phyloP scores from a whole-genome alignment of 2,329 filamentous ascomycete species.

The Diaporthe longicolla region DNA sequence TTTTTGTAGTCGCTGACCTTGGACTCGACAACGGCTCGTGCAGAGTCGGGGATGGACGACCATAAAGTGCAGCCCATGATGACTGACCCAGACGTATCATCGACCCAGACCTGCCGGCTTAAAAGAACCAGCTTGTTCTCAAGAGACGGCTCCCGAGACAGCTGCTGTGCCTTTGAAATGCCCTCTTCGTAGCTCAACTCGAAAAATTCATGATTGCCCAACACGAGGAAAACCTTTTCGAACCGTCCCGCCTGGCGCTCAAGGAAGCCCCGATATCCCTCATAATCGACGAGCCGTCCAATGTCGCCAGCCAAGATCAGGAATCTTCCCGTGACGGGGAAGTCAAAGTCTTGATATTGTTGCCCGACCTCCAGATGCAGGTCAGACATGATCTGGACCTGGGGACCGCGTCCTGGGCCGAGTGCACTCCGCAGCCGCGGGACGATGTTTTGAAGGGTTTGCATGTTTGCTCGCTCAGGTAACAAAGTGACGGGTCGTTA shows the following conservation, averaged over 20 bases:
- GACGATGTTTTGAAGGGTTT: neutral
- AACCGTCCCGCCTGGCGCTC: constrained; percentile 59
- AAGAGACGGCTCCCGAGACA: constrained; percentile 57
- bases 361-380: constrained; percentile 63
- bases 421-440: neutral
- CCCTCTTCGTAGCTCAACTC: constrained; percentile 56
- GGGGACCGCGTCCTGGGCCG: neutral
- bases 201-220: constrained; percentile 71
- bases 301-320: constrained; percentile 66
- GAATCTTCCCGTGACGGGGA: constrained; percentile 56
- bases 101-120: constrained; percentile 58
- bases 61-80: constrained; percentile 8
- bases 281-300: constrained; percentile 63
- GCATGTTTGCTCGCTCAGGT: neutral
- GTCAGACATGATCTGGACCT: constrained; percentile 62
- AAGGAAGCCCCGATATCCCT: constrained; percentile 62
- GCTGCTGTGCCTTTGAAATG: constrained; percentile 53
- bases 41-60: neutral
- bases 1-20: constrained; percentile 56
- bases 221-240: constrained; percentile 61
- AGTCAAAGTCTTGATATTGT: constrained; percentile 59
- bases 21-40: constrained; percentile 53
- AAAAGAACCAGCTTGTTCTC: constrained; percentile 58
- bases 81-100: constrained; percentile 57
- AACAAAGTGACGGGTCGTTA: neutral